Evolutionary conservation across 768 basidiomycete species (phyloP).

Genomic region (Calocera viscosa): DNA sequence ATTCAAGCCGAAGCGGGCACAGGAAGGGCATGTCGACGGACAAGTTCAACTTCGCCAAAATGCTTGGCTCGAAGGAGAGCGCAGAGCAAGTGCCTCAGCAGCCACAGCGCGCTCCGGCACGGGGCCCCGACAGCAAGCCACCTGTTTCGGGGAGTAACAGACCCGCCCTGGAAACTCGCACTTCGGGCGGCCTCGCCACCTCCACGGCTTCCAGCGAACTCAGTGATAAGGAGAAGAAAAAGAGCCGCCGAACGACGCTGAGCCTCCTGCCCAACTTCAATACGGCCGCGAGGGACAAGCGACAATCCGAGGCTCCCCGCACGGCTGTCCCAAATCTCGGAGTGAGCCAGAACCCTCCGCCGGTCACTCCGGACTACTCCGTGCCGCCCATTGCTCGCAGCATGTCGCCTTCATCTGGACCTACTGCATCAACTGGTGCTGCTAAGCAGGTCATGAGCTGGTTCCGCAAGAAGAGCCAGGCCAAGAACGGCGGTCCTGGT

Average conservation of each 20-base stretch:
- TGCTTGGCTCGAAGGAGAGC: conserved; percentile 37
- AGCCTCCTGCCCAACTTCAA: conserved; percentile 6
- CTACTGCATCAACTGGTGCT: conserved; percentile 68
- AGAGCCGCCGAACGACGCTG: conserved; percentile 7
- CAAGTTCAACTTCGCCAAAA: conserved; percentile 64
- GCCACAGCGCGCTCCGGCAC: not conserved
- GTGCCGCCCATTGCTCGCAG: not conserved
- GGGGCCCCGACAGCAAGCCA: conserved; percentile 1
- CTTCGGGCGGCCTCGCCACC: not conserved
- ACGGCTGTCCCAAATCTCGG: not conserved
- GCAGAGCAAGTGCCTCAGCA: conserved; percentile 1
- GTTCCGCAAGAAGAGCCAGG: conserved; percentile 50
- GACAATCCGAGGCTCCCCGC: not conserved
- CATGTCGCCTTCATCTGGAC: conserved; percentile 21
- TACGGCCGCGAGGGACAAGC: not conserved
- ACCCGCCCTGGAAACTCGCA: not conserved
- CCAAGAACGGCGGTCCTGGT: conserved; percentile 13
- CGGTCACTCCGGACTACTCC: not conserved
- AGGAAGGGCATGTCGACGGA: conserved; percentile 63
- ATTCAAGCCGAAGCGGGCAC: conserved; percentile 38
- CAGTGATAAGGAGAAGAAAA: conserved; percentile 11
- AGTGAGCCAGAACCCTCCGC: not conserved
- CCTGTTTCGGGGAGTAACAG: not conserved
- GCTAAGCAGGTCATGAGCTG: conserved; percentile 97
- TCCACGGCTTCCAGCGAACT: not conserved